A percentile compares a stretch with the other conserved stretches of the same genome.
These are phyloP conservation scores for Gloeophyllum trabeum DNA, from an alignment of 768 basidiomycete species.

Conservation along the genomic window DNA sequence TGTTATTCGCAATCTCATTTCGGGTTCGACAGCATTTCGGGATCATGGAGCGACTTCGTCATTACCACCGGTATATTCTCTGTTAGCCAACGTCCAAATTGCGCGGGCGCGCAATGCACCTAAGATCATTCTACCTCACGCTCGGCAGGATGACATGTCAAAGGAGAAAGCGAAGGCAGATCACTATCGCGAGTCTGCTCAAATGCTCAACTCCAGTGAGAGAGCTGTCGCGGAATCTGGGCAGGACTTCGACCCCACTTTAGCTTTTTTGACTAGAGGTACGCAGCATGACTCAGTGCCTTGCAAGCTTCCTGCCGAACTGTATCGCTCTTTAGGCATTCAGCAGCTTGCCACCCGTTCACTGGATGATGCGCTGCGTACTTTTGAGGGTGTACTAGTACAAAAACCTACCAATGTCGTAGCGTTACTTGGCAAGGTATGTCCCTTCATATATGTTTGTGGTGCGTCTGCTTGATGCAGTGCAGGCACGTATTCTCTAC, in stretches of 20 bases:
- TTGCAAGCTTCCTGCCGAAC: not conserved
- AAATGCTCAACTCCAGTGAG: constrained; percentile 49
- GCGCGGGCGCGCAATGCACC: constrained; percentile 76
- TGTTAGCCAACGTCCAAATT: constrained; percentile 81
- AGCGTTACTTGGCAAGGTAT: constrained; percentile 78
- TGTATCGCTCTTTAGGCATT: constrained; percentile 40
- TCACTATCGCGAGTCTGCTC: constrained; percentile 59
- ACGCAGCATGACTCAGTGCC: constrained; percentile 9
- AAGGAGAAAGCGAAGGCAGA: constrained; percentile 55
- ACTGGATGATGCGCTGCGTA: constrained; percentile 71
- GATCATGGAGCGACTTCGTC: constrained; percentile 35
- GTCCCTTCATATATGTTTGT: constrained; percentile 5
- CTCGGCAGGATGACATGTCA: constrained; percentile 63
- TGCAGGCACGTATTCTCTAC: constrained; percentile 77
- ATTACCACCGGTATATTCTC: constrained; percentile 63
- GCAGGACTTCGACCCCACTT: constrained; percentile 40
- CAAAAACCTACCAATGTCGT: constrained; percentile 80
- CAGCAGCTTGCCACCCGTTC: constrained; percentile 71
- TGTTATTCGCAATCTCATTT: not conserved
- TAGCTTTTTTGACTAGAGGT: constrained; percentile 57
- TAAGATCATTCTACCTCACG: constrained; percentile 59
- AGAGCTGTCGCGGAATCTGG: constrained; percentile 46
- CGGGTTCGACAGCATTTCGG: constrained; percentile 31
- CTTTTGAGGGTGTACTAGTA: constrained; percentile 71
- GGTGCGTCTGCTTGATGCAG: not conserved